phyloP scores from a whole-genome alignment of 768 basidiomycete species.

The Xerocomellus intermedius region DNA sequence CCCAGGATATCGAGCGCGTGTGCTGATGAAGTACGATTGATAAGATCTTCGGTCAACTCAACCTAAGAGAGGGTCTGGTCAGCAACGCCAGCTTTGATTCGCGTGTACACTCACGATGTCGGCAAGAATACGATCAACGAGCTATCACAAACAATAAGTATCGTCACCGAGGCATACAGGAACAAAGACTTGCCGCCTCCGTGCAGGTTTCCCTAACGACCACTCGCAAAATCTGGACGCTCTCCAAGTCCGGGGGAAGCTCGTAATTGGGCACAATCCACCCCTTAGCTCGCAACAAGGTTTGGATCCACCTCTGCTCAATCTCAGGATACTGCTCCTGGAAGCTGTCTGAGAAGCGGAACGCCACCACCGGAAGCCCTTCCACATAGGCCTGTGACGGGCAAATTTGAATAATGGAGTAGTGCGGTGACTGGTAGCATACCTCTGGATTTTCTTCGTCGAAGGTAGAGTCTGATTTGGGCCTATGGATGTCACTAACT shows the following conservation, averaged over 20 bases:
- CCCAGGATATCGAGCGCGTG: conserved; percentile 52
- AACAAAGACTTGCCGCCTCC: conserved; percentile 41
- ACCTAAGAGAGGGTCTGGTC: conserved; percentile 38
- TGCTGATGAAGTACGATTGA: conserved; percentile 42
- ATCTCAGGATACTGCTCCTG: conserved; percentile 51
- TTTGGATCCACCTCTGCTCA: conserved; percentile 59
- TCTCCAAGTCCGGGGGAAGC: conserved; percentile 50
- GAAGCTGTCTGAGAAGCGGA: conserved; percentile 56
- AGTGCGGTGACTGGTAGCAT: conserved; percentile 1
- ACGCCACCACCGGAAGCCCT: conserved; percentile 52
- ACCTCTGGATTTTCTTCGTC: conserved; percentile 63
- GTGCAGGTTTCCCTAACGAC: conserved; percentile 57
- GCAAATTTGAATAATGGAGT: not conserved
- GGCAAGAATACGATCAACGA: conserved; percentile 60
- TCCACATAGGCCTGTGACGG: conserved; percentile 41
- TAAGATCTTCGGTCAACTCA: conserved; percentile 61
- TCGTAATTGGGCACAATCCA: conserved; percentile 66
- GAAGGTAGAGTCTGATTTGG: conserved; percentile 29
- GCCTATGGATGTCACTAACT: conserved; percentile 54
- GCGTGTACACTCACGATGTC: conserved; percentile 57
- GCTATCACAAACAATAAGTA: conserved; percentile 36
- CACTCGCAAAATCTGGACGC: conserved; percentile 58
- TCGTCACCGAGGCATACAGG: conserved; percentile 21
- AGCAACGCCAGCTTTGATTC: not conserved
- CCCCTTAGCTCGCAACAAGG: conserved; percentile 44